Percentiles rank a stretch among this genome's conserved stretches.
These are phyloP conservation scores for Neofusicoccum laricinum DNA, from an alignment of 2,329 filamentous ascomycete genomes.

Conservation along the genomic window DNA sequence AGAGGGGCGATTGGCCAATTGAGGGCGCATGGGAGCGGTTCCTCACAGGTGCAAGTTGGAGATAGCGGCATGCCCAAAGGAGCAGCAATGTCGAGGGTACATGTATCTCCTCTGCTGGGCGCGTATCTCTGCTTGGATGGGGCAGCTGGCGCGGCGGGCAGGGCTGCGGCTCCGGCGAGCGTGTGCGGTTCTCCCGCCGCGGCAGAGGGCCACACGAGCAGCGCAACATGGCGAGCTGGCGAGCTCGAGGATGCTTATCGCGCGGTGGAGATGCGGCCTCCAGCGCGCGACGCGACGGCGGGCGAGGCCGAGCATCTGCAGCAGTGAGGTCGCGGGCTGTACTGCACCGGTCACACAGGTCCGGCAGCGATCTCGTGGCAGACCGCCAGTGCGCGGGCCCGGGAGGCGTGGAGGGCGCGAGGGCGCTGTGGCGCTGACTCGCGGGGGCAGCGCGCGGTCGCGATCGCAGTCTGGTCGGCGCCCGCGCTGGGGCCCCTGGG, in stretches of 20 bases:
- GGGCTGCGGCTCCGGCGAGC: neutral
- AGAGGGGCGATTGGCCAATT: neutral
- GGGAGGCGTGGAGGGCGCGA: neutral
- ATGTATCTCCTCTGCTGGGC: no score
- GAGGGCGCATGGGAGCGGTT: no score
- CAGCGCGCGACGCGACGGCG: neutral
- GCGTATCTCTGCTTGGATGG: neutral
- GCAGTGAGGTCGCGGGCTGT: neutral
- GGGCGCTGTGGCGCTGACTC: neutral
- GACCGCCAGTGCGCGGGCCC: neutral
- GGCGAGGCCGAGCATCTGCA: neutral
- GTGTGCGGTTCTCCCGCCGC: neutral
- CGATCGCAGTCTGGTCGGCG: no score
- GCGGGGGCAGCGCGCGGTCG: no score
- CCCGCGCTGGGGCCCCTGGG: no score
- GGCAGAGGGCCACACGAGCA: no score
- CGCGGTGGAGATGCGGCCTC: neutral
- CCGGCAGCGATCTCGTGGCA: slow-evolving; percentile 4
- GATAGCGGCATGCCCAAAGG: no score
- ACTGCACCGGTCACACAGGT: slow-evolving; percentile 11
- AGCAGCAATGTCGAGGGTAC: no score
- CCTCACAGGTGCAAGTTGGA: no score
- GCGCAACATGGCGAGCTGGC: no score
- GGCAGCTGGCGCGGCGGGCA: neutral
- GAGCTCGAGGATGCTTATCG: neutral